Conservation (phyloP, 495 filamentous ascomycete genomes). For the Penicillium egyptiacum region DNA sequence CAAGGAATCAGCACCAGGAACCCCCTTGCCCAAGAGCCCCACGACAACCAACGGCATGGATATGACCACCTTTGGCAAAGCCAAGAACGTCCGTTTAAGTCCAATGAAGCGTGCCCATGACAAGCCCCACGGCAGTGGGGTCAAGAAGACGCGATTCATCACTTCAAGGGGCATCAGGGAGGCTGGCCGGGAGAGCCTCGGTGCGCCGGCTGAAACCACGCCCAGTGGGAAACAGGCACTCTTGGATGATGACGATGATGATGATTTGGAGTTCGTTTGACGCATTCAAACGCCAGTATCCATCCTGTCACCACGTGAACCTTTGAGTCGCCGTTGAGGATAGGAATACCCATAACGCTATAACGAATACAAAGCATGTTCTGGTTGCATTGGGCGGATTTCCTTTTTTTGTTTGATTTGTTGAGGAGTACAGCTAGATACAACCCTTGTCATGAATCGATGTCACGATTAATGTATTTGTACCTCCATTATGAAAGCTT, state of each 20-base stretch:
- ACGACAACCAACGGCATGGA: slow-evolving; percentile 24
- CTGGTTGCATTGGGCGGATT: slow-evolving; percentile 15
- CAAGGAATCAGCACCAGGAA: slow-evolving; percentile 9
- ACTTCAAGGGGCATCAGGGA: slow-evolving; percentile 74
- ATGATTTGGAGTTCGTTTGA: slow-evolving; percentile 58
- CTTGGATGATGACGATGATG: slow-evolving; percentile 46
- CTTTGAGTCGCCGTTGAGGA: neutral
- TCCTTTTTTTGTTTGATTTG: slow-evolving; percentile 10
- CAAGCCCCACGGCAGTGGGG: slow-evolving; percentile 37
- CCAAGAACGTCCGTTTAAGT: slow-evolving; percentile 60
- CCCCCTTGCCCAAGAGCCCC: slow-evolving; percentile 16
- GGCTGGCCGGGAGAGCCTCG: slow-evolving; percentile 72
- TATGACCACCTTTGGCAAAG: slow-evolving; percentile 35
- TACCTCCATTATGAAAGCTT: slow-evolving; percentile 14
- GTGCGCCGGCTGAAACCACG: slow-evolving; percentile 43
- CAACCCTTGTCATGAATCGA: neutral
- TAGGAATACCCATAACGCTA: slow-evolving; percentile 11
- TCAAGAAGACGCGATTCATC: slow-evolving; percentile 81
- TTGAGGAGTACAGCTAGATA: neutral
- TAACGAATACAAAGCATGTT: slow-evolving; percentile 20
- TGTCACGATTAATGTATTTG: neutral
- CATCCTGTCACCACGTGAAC: neutral
- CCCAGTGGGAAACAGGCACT: slow-evolving; percentile 30
- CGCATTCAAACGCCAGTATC: neutral
- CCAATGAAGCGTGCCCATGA: slow-evolving; percentile 61